phyloP scores from a whole-genome alignment of 129 eudicot species.

The Escallonia herrerae region DNA sequence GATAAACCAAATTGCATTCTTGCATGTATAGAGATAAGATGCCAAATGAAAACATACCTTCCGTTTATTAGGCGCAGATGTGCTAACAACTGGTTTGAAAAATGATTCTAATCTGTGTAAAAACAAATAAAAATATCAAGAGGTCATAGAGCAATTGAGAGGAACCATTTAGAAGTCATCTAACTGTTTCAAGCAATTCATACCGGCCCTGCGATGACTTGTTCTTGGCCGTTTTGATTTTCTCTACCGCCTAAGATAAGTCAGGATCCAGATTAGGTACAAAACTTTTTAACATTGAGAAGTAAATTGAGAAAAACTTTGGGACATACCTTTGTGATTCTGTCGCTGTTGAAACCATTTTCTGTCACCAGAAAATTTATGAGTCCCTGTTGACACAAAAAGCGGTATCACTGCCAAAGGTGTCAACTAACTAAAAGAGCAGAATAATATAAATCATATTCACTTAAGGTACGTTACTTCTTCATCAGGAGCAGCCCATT shows the following conservation, averaged over 20 bases:
- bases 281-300: neutral
- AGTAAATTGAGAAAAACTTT: neutral
- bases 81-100: slow-evolving; percentile 61
- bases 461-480: slow-evolving; percentile 39
- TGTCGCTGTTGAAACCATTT: slow-evolving; percentile 89
- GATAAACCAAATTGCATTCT: too few relatives aligned
- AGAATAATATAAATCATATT: neutral
- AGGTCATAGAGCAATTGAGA: slow-evolving; percentile 8
- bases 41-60: slow-evolving; percentile 43
- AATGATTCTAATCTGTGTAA: slow-evolving; percentile 79
- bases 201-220: slow-evolving; percentile 89
- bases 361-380: slow-evolving; percentile 75
- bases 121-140: neutral
- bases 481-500: slow-evolving; percentile 95
- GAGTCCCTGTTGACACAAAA: slow-evolving; percentile 51
- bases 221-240: slow-evolving; percentile 90
- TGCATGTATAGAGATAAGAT: neutral
- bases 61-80: slow-evolving; percentile 60
- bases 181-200: slow-evolving; percentile 5
- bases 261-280: slow-evolving; percentile 7
- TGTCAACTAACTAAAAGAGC: neutral
- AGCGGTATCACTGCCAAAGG: neutral
- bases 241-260: slow-evolving; percentile 54
- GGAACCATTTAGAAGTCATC: neutral
- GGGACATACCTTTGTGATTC: slow-evolving; percentile 65